Conservation (phyloP, 2,329 filamentous ascomycete genomes). For the Dactylonectria estremocensis region DNA sequence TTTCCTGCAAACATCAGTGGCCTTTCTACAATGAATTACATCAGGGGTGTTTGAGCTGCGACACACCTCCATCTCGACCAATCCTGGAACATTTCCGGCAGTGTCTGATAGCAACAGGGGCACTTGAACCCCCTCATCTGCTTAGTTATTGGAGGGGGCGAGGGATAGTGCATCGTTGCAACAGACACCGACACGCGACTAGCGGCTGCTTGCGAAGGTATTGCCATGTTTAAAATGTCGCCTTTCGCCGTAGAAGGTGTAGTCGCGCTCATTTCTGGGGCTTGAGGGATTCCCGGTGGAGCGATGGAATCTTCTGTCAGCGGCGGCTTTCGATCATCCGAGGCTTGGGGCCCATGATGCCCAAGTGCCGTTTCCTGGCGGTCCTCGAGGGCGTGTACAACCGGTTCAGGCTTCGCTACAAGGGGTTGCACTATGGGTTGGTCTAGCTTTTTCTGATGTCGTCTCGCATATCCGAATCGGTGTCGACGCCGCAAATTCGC, state of each 20-base stretch:
- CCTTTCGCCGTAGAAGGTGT: constrained; percentile 4
- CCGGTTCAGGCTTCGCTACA: neutral
- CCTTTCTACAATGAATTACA: too few relatives aligned
- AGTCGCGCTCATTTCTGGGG: neutral
- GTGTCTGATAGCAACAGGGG: constrained; percentile 30
- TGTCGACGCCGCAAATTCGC: constrained; percentile 17
- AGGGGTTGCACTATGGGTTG: neutral
- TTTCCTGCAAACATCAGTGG: constrained; percentile 16
- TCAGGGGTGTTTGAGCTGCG: neutral
- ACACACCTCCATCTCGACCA: constrained; percentile 19
- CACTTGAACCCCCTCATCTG: constrained; percentile 24
- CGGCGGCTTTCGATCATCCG: neutral
- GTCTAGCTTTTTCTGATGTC: constrained; percentile 13
- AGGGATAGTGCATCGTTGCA: constrained; percentile 19
- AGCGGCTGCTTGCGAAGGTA: constrained; percentile 8
- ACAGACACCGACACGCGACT: constrained; percentile 19
- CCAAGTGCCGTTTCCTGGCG: neutral
- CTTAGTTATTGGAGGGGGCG: neutral
- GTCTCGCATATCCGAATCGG: constrained; percentile 12
- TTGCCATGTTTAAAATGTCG: constrained; percentile 2
- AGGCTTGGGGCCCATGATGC: neutral
- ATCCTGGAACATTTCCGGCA: constrained; percentile 23
- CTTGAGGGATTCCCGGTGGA: neutral
- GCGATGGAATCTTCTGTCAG: neutral
- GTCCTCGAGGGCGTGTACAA: neutral